Base-by-base conservation (phyloP, 1,284 basidiomycete species). In the Termitomyces sp. region DNA sequence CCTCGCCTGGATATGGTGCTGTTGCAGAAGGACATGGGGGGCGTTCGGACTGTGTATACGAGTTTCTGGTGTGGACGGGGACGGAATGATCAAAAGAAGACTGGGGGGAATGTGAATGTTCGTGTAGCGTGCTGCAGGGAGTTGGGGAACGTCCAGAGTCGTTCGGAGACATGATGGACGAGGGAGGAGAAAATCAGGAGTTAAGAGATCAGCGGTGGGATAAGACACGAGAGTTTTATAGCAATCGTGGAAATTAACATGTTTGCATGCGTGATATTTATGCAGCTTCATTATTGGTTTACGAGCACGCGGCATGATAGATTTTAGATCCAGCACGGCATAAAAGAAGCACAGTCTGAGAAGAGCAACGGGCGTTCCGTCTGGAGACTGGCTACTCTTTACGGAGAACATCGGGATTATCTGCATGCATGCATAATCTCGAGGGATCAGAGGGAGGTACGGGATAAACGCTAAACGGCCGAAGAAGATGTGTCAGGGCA, bases 1-100 rank as follows among this genome's bases (percentile, higher is more conserved):
- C 82, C 17, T 61, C 65, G 15, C 81, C 81, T 3, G 70, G 62
- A 60, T 72, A 73, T 9, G 57, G 54, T 40, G 15, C 34, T 50
- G 50, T 31, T 41, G 17, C 28, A 41, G 46, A 38, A 30, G 57
- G 54, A 42, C 52, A 50, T 28, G 9, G 34, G 17, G 7, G 21
- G 10, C n/a, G 44, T 26, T 50, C 38, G 8, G 54, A 46, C 15
- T 30, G 38, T 34, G 50, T 28, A 17, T 36, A 44, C 19, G 42
- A 51, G 9, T 13, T 19, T 3, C 41, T 41, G 33, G 31, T 12
- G 8, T 42, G 17, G 45, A 56, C 41, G 15, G 39, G 21, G 4
- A 40, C 15, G 39, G 56, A 53, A 19, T 55, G 58, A 42, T 34
- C 41, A 15, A 53, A 55, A 30, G 54, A 57, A 15, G 56, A 56